Conservation (phyloP, 495 filamentous ascomycete genomes). For the Tetracladium marchalianum region DNA sequence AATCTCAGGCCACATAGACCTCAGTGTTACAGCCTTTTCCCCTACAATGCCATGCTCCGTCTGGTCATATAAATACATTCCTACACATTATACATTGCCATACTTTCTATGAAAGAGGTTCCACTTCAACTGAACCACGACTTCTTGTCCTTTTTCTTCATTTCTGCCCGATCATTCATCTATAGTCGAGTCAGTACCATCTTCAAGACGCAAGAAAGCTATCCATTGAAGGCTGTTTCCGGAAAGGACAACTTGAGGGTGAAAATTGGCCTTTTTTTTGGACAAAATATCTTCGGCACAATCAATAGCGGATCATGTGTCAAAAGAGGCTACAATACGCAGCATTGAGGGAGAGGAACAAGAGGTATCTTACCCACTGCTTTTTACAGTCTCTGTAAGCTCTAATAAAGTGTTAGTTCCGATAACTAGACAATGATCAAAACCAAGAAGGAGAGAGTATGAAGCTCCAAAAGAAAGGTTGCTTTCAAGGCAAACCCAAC, state of each 20-base stretch:
- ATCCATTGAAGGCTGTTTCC: neutral
- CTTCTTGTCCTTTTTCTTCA: conserved; percentile 30
- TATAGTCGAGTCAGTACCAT: conserved; percentile 19
- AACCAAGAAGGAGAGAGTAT: neutral
- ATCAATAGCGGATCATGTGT: no score
- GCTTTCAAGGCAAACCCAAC: neutral
- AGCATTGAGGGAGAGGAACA: no score
- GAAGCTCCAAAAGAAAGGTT: neutral
- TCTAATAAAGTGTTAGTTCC: conserved; percentile 31
- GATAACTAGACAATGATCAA: neutral
- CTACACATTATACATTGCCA: no score
- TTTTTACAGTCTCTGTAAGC: conserved; percentile 94
- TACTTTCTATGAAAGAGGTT: no score
- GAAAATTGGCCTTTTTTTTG: no score
- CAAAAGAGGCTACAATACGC: no score
- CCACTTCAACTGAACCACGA: conserved; percentile 11
- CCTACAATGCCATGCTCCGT: no score
- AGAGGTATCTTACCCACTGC: conserved; percentile 59
- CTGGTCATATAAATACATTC: no score
- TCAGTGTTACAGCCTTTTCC: no score
- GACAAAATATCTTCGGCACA: no score
- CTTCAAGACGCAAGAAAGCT: neutral
- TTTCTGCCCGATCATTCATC: conserved; percentile 41
- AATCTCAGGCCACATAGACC: no score
- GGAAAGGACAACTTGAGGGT: neutral